These are phyloP conservation scores for Mycena amicta DNA, from an alignment of 768 basidiomycete species.

Conservation along the genomic window DNA sequence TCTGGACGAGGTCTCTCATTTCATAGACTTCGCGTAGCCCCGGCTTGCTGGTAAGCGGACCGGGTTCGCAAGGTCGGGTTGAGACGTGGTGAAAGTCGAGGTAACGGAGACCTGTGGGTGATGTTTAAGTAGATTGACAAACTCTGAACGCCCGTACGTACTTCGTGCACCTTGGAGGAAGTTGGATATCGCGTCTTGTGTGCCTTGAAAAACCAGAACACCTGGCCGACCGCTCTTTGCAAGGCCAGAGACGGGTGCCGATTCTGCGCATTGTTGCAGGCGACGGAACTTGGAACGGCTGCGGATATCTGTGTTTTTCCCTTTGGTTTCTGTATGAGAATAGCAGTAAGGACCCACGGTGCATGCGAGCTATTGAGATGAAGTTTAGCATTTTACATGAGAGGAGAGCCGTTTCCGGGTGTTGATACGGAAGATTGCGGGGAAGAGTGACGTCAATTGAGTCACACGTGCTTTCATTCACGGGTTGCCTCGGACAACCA, in stretches of 20 bases:
- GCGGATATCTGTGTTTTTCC: slow-evolving; percentile 41
- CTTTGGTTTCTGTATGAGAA: too few species aligned
- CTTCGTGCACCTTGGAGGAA: slow-evolving; percentile 44
- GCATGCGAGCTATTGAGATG: slow-evolving; percentile 45
- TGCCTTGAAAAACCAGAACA: slow-evolving; percentile 45
- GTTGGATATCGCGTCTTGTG: slow-evolving; percentile 33
- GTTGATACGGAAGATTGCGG: background rate
- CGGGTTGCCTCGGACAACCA: slow-evolving; percentile 22
- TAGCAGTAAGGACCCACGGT: slow-evolving; percentile 44
- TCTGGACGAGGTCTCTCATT: slow-evolving; percentile 36
- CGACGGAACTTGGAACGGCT: slow-evolving; percentile 45
- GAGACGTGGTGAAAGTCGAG: slow-evolving; percentile 47
- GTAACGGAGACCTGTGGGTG: slow-evolving; percentile 38
- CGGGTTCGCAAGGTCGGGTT: slow-evolving; percentile 29
- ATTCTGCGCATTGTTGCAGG: slow-evolving; percentile 40
- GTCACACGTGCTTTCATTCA: slow-evolving; percentile 7
- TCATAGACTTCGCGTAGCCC: slow-evolving; percentile 41
- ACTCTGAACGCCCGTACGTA: slow-evolving; percentile 15
- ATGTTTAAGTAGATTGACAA: background rate
- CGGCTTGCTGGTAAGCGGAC: slow-evolving; percentile 26
- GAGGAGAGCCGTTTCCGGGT: background rate
- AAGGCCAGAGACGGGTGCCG: slow-evolving; percentile 41
- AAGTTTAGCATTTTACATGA: slow-evolving; percentile 11
- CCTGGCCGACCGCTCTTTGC: slow-evolving; percentile 49
- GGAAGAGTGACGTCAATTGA: slow-evolving; percentile 11